These are phyloP conservation scores for Hypoxylon subgilvum DNA, from an alignment of 495 filamentous ascomycete genomes.

Conservation along the genomic window DNA sequence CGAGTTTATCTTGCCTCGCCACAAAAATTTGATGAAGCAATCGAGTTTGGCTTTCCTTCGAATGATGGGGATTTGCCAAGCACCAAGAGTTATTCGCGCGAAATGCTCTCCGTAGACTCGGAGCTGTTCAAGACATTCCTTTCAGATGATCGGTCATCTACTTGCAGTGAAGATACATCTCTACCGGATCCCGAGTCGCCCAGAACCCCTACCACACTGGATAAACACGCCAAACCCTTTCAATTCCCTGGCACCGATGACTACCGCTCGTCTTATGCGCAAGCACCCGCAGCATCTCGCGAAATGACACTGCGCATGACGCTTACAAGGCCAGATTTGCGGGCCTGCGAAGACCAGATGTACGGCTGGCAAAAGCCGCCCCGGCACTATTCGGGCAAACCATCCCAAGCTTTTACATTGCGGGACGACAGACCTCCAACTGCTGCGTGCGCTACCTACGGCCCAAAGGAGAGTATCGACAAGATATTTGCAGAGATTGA, in stretches of 20 bases:
- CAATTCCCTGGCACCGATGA: slow-evolving; percentile 29
- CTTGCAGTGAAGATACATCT: slow-evolving; percentile 58
- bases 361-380: slow-evolving; percentile 62
- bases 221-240: slow-evolving; percentile 48
- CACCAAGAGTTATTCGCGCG: slow-evolving; percentile 31
- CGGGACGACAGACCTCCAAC: slow-evolving; percentile 24
- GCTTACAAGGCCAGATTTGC: slow-evolving; percentile 84
- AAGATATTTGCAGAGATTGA: slow-evolving; percentile 44
- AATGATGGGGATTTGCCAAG: slow-evolving; percentile 41
- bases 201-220: slow-evolving; percentile 56
- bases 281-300: slow-evolving; percentile 64
- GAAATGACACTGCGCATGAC: slow-evolving; percentile 98
- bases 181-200: slow-evolving; percentile 61
- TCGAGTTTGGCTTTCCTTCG: slow-evolving; percentile 91
- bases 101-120: slow-evolving; percentile 41
- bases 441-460: slow-evolving; percentile 14
- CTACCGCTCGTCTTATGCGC: slow-evolving; percentile 50
- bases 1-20: slow-evolving; percentile 88
- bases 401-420: slow-evolving; percentile 34
- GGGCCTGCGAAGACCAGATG: slow-evolving; percentile 67
- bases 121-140: slow-evolving; percentile 56
- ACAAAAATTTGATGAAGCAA: slow-evolving; percentile 93
- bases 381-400: slow-evolving; percentile 35
- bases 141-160: slow-evolving; percentile 52
- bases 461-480: slow-evolving; percentile 42